A percentile compares a stretch with the other conserved stretches of the same genome.
Evolutionary conservation across 495 filamentous ascomycete species (phyloP).

Genomic region (Filosporella fistucella): DNA sequence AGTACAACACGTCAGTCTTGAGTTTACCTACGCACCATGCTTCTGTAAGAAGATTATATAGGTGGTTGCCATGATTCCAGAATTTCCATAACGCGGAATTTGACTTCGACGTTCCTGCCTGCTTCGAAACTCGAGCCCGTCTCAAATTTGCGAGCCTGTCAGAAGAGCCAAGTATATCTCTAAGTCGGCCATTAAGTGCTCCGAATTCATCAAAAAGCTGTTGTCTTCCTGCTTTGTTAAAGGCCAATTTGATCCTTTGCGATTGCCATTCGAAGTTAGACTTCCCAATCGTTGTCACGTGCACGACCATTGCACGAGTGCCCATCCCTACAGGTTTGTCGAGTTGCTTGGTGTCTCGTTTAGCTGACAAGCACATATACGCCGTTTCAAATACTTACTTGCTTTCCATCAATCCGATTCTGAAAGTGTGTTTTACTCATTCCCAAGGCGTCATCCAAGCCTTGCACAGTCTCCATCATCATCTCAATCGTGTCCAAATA

Average conservation of each 20-base stretch:
- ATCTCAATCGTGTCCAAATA: slow-evolving; percentile 13
- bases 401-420: slow-evolving; percentile 9
- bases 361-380: too few relatives aligned
- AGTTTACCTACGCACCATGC: slow-evolving; percentile 9
- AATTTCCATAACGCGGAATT: slow-evolving; percentile 9
- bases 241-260: slow-evolving; percentile 5
- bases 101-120: neutral
- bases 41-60: slow-evolving; percentile 5
- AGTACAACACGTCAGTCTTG: too few relatives aligned
- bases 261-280: slow-evolving; percentile 10
- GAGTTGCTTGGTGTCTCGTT: neutral
- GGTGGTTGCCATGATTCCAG: slow-evolving; percentile 9
- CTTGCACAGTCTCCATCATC: slow-evolving; percentile 12
- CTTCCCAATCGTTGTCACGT: neutral
- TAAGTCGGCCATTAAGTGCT: slow-evolving; percentile 2
- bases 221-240: slow-evolving; percentile 11
- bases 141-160: slow-evolving; percentile 8
- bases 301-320: neutral
- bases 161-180: slow-evolving; percentile 2
- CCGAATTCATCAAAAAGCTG: slow-evolving; percentile 9
- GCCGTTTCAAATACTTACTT: too few relatives aligned
- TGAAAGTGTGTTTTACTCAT: slow-evolving; percentile 22
- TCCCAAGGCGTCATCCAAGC: slow-evolving; percentile 20
- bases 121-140: neutral
- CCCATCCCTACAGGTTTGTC: neutral